Evolutionary conservation across 1,284 basidiomycete genomes (phyloP).

Genomic region (Cutaneotrichosporon cavernicola): DNA sequence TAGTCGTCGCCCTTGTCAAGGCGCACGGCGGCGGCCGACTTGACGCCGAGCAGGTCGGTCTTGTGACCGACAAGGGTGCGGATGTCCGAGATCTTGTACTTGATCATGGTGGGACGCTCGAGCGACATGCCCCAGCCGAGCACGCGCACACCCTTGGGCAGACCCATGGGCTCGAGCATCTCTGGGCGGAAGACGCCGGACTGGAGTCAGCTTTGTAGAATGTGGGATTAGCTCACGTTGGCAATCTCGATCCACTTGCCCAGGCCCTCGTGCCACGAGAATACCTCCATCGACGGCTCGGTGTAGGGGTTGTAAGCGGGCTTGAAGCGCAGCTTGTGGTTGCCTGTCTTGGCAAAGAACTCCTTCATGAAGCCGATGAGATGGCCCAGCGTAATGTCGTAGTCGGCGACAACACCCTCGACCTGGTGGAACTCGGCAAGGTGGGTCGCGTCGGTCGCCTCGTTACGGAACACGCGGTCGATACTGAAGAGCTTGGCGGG

Average conservation of each 20-base stretch:
- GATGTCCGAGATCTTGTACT: conserved; percentile 91
- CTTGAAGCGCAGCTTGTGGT: conserved; percentile 91
- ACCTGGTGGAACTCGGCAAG: conserved; percentile 99
- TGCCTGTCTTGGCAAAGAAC: conserved; percentile 98
- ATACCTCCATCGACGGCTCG: conserved; percentile 98
- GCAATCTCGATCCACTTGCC: conserved; percentile 91
- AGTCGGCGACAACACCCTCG: conserved; percentile 97
- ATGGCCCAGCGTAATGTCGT: conserved; percentile 90
- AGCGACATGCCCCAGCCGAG: conserved; percentile 95
- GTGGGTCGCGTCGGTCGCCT: conserved; percentile 99
- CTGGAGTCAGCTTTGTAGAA: conserved; percentile 56
- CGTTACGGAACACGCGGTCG: conserved; percentile 98
- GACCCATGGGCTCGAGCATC: conserved; percentile 98
- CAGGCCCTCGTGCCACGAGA: conserved; percentile 93
- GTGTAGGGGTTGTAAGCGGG: conserved; percentile 78
- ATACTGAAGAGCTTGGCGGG: conserved; percentile 98
- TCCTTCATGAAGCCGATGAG: conserved; percentile 97
- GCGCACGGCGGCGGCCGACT: conserved; percentile 83
- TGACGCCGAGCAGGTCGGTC: conserved; percentile 83
- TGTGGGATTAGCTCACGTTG: conserved; percentile 48
- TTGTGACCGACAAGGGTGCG: conserved; percentile 96
- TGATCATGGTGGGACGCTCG: conserved; percentile 99
- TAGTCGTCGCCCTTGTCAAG: conserved; percentile 59
- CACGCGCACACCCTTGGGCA: conserved; percentile 94
- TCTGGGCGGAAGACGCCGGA: conserved; percentile 99